Evolutionary conservation across 2,329 filamentous ascomycete genomes (phyloP).

Genomic region (Graphiopsis chlorocephala): DNA sequence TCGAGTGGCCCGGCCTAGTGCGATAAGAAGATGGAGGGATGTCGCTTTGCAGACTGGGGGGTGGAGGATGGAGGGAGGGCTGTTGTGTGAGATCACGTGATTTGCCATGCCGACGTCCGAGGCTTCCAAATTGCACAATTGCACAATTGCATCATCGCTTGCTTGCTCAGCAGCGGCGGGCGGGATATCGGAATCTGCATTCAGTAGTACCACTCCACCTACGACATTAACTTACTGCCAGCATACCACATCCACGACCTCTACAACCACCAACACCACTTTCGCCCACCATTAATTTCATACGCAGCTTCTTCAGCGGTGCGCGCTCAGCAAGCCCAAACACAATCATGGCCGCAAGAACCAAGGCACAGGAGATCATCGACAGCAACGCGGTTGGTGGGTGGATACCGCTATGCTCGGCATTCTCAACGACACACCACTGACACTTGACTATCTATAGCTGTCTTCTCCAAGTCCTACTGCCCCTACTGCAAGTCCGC

Average conservation of each 20-base stretch:
- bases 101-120: not conserved
- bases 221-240: not conserved
- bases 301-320: slow-evolving; percentile 69
- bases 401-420: slow-evolving; percentile 33
- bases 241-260: not conserved
- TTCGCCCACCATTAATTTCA: slow-evolving; percentile 59
- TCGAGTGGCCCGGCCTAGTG: not conserved
- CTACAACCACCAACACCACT: not conserved
- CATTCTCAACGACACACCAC: not conserved
- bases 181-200: not conserved
- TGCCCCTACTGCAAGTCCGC: slow-evolving; percentile 87
- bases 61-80: not conserved
- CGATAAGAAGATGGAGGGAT: slow-evolving; percentile 8
- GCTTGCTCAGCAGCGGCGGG: slow-evolving; percentile 6
- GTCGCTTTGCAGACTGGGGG: not conserved
- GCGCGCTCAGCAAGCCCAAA: slow-evolving; percentile 51
- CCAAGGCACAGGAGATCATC: slow-evolving; percentile 82
- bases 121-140: too few species aligned
- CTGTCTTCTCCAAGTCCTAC: slow-evolving; percentile 95
- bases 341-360: slow-evolving; percentile 78
- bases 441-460: slow-evolving; percentile 42
- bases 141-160: slow-evolving; percentile 6
- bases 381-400: slow-evolving; percentile 81
- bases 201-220: not conserved
- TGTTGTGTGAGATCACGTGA: not conserved